These are phyloP conservation scores for Emericellopsis terricola DNA, from an alignment of 495 filamentous ascomycete species.

Conservation along the genomic window DNA sequence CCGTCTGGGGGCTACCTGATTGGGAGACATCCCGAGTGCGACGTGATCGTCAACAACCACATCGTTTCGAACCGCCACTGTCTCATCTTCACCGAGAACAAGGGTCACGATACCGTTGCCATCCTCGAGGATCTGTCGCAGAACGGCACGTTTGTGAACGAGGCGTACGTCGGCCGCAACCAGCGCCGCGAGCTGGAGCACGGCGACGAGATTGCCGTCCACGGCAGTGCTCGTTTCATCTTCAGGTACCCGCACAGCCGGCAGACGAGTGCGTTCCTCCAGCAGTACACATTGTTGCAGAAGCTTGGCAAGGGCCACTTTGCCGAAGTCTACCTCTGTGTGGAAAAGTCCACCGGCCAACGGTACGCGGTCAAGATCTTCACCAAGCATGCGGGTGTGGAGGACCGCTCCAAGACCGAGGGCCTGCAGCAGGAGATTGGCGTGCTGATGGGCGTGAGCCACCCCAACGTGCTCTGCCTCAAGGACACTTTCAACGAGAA, in stretches of 20 bases:
- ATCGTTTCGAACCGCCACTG: constrained; percentile 95
- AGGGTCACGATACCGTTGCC: constrained; percentile 58
- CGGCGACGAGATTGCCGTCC: constrained; percentile 74
- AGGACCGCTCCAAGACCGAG: constrained; percentile 66
- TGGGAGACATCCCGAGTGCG: constrained; percentile 86
- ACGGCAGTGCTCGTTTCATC: constrained; percentile 67
- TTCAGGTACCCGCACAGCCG: constrained; percentile 75
- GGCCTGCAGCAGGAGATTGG: constrained; percentile 89
- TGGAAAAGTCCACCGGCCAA: constrained; percentile 66
- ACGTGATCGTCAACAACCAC: constrained; percentile 58
- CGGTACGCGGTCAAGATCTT: constrained; percentile 91
- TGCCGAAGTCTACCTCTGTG: constrained; percentile 82
- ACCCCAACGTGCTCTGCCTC: constrained; percentile 86
- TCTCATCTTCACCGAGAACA: constrained; percentile 75
- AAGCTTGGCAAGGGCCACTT: constrained; percentile 95
- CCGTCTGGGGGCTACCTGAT: constrained; percentile 77
- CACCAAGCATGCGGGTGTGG: constrained; percentile 57
- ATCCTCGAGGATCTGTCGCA: constrained; percentile 85
- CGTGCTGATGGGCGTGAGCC: constrained; percentile 87
- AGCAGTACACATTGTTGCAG: constrained; percentile 70
- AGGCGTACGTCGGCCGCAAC: constrained; percentile 79
- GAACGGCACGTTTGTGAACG: constrained; percentile 94
- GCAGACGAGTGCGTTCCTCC: constrained; percentile 57
- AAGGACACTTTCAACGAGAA: constrained; percentile 91
- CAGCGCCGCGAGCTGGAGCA: constrained; percentile 74